Conservation (phyloP, 176 grass and related monocot genomes). For the Pontederia paniculata region DNA sequence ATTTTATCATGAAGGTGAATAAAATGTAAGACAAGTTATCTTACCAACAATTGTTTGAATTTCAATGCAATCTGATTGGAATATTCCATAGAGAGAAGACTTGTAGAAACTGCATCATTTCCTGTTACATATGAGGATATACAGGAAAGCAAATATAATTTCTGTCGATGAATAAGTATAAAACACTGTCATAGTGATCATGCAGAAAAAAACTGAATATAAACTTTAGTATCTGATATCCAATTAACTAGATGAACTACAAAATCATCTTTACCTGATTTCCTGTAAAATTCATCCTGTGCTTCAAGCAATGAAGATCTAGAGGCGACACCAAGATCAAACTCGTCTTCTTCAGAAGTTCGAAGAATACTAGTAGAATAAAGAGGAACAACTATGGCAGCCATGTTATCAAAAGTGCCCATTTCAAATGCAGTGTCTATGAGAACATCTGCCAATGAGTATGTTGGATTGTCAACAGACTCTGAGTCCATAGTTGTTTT, state of each 20-base stretch:
- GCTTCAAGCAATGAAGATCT: not conserved
- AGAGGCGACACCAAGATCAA: constrained; percentile 29
- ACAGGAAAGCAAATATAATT: constrained; percentile 1
- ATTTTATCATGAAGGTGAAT: not conserved
- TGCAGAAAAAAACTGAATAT: not conserved
- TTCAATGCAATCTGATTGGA: constrained; percentile 34
- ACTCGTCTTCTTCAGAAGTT: constrained; percentile 30
- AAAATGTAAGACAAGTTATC: constrained; percentile 13
- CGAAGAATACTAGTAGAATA: constrained; percentile 26
- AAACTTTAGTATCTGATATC: not conserved
- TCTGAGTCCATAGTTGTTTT: constrained; percentile 17
- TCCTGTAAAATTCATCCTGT: constrained; percentile 15
- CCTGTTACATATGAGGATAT: constrained; percentile 19
- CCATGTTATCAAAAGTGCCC: constrained; percentile 88
- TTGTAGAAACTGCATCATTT: constrained; percentile 32
- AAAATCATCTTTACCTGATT: constrained; percentile 5
- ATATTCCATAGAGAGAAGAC: constrained; percentile 44
- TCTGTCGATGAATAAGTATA: not conserved
- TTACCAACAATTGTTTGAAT: constrained; percentile 56
- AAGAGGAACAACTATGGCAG: constrained; percentile 77
- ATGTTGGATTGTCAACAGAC: constrained; percentile 22
- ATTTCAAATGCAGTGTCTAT: constrained; percentile 62
- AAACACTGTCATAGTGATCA: not conserved
- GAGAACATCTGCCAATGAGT: constrained; percentile 64
- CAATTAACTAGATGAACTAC: not conserved